Evolutionary conservation across 1,284 basidiomycete genomes (phyloP), one percentile per base, ranked within the genome.

Genomic region (Schizopora paradoxa): DNA sequence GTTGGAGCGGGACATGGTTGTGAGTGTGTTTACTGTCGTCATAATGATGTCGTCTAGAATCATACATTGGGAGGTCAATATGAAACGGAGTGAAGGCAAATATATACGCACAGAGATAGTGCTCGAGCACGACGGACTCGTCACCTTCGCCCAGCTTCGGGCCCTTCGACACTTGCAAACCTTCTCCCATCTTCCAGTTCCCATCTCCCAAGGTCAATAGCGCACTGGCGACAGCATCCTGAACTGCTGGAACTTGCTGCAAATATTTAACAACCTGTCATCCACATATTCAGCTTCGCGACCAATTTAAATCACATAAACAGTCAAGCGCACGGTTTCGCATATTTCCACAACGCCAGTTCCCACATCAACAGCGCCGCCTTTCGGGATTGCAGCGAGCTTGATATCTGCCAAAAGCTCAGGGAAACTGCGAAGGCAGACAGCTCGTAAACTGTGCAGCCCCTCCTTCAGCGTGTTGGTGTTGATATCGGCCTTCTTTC

Each of bases 101-200:
- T 31, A 36, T 26, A 19, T 26, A 69, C 83, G 44, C 51, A 86
- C 86, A 79, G 6, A 79, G 66, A 56, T 77, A 90, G 58, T 89
- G 86, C 56, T 88, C 82, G 16, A 88, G 64, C 8, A 89, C 69
- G 6, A 74, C 66, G 22, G 62, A 65, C 53, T 84, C 81, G 47
- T 78, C 77, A 14, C 71, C 68, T 35, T 78, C 77, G 4, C 67
- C 66, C 1, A 63, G 53, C 49, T 75, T 77, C 2, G 62, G 51
- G 1, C 59, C 61, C 54, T 77, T 79, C 3, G 73, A 75, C 2
- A 82, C 76, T 53, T 74, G 72, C 22, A 82, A 70, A 2, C 86
- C 86, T 51, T 87, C 85, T 3, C 87, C 86, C 86, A 90, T 89
- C 63, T 78, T 86, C 86, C 87, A 90, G 54, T 90, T 90, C 2